These are phyloP conservation scores for Eremochloa ophiuroides DNA, from an alignment of 176 grass and related monocot genomes.

Conservation along the genomic window DNA sequence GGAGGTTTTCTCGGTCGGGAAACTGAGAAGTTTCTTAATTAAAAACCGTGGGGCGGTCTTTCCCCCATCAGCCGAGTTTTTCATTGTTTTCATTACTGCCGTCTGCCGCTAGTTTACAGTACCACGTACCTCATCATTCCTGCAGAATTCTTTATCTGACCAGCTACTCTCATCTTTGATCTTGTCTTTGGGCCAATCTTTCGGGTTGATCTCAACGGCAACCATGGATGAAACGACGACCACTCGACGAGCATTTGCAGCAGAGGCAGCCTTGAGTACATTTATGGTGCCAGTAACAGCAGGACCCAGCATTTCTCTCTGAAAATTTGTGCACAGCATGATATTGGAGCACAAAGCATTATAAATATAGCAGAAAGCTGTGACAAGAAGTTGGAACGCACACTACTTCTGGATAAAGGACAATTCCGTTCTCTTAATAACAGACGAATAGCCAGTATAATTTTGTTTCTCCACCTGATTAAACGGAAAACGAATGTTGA, in stretches of 20 bases:
- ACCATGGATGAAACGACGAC: slow-evolving; percentile 34
- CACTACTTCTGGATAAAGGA: background rate
- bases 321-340: background rate
- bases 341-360: background rate
- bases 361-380: background rate
- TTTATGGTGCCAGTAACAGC: slow-evolving; percentile 34
- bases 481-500: background rate
- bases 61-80: no score
- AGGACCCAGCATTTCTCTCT: slow-evolving; percentile 23
- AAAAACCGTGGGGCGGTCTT: no score
- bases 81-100: no score
- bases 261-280: slow-evolving; percentile 26
- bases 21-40: no score
- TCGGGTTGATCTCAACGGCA: slow-evolving; percentile 14
- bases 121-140: slow-evolving; percentile 4
- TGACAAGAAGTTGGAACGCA: background rate
- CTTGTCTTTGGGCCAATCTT: slow-evolving; percentile 38
- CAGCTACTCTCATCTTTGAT: slow-evolving; percentile 37
- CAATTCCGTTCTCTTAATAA: background rate
- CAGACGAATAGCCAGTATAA: no score
- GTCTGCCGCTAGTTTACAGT: no score
- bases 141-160: slow-evolving; percentile 40
- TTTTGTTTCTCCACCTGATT: background rate
- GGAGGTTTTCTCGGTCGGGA: no score
- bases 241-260: background rate